A percentile compares a stretch with the other conserved stretches of the same genome.
Evolutionary conservation across 2,329 filamentous ascomycete species (phyloP).

Genomic region (Cordyceps sp.): DNA sequence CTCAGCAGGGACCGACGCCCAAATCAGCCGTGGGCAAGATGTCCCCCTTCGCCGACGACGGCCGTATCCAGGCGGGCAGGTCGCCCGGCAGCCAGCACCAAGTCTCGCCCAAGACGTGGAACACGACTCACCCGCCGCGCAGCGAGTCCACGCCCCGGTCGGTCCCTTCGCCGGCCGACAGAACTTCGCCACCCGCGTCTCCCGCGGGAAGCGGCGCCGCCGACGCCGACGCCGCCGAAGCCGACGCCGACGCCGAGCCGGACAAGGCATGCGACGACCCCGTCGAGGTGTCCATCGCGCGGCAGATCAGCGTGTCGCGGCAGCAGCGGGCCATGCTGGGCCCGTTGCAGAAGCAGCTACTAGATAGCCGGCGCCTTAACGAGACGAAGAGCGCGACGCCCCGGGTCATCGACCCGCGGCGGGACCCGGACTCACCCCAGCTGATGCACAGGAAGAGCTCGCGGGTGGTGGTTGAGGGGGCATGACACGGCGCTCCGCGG

Average conservation of each 20-base stretch:
- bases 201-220: not conserved
- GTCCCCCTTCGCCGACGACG: not conserved
- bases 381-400: slow-evolving; percentile 27
- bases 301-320: slow-evolving; percentile 49
- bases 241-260: slow-evolving; percentile 5
- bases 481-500: slow-evolving; percentile 8
- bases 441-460: slow-evolving; percentile 33
- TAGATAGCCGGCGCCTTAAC: slow-evolving; percentile 8
- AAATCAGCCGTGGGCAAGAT: not conserved
- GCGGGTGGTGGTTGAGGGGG: slow-evolving; percentile 32
- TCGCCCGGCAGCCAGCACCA: not conserved
- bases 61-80: not conserved
- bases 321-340: slow-evolving; percentile 43
- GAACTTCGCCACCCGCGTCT: not conserved
- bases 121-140: slow-evolving; percentile 1
- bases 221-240: not conserved
- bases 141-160: not conserved
- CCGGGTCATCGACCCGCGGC: slow-evolving; percentile 23
- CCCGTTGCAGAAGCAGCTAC: slow-evolving; percentile 24
- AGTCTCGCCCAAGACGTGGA: slow-evolving; percentile 1
- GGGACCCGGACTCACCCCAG: slow-evolving; percentile 12
- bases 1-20: not conserved
- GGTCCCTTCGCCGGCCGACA: not conserved
- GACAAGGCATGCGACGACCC: slow-evolving; percentile 24
- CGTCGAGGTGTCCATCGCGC: slow-evolving; percentile 49